Evolutionary conservation across 768 basidiomycete genomes (phyloP), one percentile per base, ranked within the genome.

Genomic region (Fistulinella prunicolor): DNA sequence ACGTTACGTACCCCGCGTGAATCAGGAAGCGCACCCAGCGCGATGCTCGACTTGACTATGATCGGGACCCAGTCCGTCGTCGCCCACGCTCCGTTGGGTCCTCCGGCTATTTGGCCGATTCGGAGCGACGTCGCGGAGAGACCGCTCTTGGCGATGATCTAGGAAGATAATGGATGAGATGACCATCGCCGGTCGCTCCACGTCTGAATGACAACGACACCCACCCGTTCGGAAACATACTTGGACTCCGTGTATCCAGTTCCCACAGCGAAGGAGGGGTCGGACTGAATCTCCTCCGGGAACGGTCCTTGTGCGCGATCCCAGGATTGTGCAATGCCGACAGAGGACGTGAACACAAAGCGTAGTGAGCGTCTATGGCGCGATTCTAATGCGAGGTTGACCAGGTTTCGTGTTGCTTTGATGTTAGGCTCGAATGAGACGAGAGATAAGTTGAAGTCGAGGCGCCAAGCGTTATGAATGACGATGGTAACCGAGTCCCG

Each of bases 381-480:
- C 28, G 69, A 69, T 3, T 58, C 57, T 1, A 70, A 58, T 2
- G 59, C 57, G 9, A 69, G 47, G 38, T 72, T 65, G 8, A 74
- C 54, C 13, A 73, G 52, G 22, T 65, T 55, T 14, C 68, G 53
- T 1, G 61, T 63, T 3, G 67, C 69, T 0, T 54, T 58, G 17
- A 77, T 50, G 19, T 68, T 60, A 0, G 66, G 54, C 48, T 76
- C 70, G 38, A 68, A 74, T 1, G 73, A 73, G 0, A 50, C 30
- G 3, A 76, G 53, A 0, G 68, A 55, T 6, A 71, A 52, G 19
- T 76, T 74, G 50, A 75, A 75, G 47, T 77, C 68, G n/a, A n/a
- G n/a, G n/a, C n/a, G n/a, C n/a, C n/a, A n/a, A n/a, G n/a, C n/a
- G n/a, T n/a, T n/a, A n/a, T 70, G 65, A 0, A 71, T 60, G 42